Conservation (phyloP, 2,329 filamentous ascomycete genomes). For the Pyrenochaeta sp. region DNA sequence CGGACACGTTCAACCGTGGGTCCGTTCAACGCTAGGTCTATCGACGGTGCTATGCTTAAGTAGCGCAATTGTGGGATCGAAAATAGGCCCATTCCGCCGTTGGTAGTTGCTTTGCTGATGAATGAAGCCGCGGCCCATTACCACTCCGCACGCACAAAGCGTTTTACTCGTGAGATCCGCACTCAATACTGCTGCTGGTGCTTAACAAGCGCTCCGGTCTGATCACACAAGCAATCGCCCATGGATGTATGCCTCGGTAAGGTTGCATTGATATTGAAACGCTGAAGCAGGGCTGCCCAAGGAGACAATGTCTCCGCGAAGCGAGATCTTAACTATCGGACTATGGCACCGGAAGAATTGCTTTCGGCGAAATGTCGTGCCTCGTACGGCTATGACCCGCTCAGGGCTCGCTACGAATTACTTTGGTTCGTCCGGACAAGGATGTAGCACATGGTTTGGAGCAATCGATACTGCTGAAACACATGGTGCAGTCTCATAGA, state of each 20-base stretch:
- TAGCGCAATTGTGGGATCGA: conserved; percentile 11
- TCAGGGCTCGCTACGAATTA: conserved; percentile 13
- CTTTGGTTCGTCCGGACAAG: conserved; percentile 1
- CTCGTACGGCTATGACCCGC: conserved; percentile 19
- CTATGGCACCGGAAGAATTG: conserved; percentile 28
- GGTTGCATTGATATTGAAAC: conserved; percentile 5
- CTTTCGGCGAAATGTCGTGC: conserved; percentile 21
- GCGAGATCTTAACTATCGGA: conserved; percentile 17
- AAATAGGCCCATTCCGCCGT: conserved; percentile 8
- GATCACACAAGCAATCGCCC: conserved; percentile 20
- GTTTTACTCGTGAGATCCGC: background rate
- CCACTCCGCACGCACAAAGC: conserved; percentile 4
- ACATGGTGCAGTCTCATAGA: conserved; percentile 6
- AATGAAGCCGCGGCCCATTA: conserved; percentile 16
- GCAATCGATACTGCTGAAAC: conserved; percentile 11
- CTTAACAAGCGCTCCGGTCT: conserved; percentile 9
- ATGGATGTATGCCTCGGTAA: conserved; percentile 23
- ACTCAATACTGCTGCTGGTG: background rate
- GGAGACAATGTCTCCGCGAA: conserved; percentile 13
- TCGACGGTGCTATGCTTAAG: conserved; percentile 14
- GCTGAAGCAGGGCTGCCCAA: conserved; percentile 13
- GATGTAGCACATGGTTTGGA: conserved; percentile 19
- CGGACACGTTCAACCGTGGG: conserved; percentile 12
- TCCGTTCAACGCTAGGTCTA: conserved; percentile 11
- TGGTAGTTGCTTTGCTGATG: conserved; percentile 2